A percentile compares a stretch with the other conserved stretches of the same genome.
Evolutionary conservation across 2,329 filamentous ascomycete species (phyloP).

Genomic region (Alternaria gansuensis): DNA sequence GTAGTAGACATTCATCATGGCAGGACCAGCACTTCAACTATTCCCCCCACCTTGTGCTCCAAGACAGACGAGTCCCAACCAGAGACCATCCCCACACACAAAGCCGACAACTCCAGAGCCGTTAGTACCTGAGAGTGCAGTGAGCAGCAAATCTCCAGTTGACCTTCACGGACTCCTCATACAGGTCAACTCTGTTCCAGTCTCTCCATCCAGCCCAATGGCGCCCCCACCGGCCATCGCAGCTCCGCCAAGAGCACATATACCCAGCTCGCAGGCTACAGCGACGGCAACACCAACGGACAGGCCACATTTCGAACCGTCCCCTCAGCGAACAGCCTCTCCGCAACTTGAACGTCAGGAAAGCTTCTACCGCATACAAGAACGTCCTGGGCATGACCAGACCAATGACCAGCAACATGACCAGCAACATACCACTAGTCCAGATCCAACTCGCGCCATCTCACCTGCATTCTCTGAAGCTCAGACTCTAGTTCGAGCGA

Average conservation of each 20-base stretch:
- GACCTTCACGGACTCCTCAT: constrained; percentile 54
- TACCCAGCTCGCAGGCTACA: constrained; percentile 32
- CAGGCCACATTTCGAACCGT: constrained; percentile 36
- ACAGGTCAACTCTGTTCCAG: constrained; percentile 52
- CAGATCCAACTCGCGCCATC: constrained; percentile 43
- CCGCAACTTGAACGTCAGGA: constrained; percentile 30
- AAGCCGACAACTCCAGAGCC: constrained; percentile 47
- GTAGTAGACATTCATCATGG: constrained; percentile 39
- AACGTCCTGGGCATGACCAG: constrained; percentile 26
- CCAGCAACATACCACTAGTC: constrained; percentile 32
- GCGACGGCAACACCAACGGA: constrained; percentile 36
- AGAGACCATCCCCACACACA: constrained; percentile 33
- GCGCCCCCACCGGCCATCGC: constrained; percentile 33
- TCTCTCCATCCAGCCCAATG: constrained; percentile 43
- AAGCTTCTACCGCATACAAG: constrained; percentile 31
- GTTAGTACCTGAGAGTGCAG: constrained; percentile 42
- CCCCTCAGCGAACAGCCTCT: constrained; percentile 35
- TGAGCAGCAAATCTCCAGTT: constrained; percentile 39
- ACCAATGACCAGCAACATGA: constrained; percentile 23
- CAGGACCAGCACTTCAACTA: constrained; percentile 49
- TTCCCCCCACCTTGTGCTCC: constrained; percentile 51
- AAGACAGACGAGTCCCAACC: constrained; percentile 47
- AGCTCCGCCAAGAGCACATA: constrained; percentile 41
- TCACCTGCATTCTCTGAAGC: constrained; percentile 50
- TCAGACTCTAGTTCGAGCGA: constrained; percentile 50